Conservation (phyloP, 345 rosid species). For the Populus ilicifolia region DNA sequence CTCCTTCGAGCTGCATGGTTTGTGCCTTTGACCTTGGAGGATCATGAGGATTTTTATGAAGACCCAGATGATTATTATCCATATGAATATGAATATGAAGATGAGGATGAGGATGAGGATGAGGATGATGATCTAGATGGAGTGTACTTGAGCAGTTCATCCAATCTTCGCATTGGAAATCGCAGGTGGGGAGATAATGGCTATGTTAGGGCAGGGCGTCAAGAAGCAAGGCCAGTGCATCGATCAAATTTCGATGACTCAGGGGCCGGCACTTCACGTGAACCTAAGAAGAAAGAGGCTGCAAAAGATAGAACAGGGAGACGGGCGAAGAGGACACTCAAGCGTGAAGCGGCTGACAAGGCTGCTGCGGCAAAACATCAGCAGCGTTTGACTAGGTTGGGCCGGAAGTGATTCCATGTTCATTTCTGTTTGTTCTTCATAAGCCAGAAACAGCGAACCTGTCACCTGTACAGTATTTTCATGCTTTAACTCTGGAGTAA, state of each 20-base stretch:
- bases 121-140: slow-evolving; percentile 63
- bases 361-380: slow-evolving; percentile 58
- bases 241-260: slow-evolving; percentile 34
- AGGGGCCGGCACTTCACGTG: slow-evolving; percentile 55
- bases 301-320: slow-evolving; percentile 51
- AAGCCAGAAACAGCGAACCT: slow-evolving; percentile 11
- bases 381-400: slow-evolving; percentile 29
- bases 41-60: slow-evolving; percentile 31
- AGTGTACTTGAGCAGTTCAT: slow-evolving; percentile 44
- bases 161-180: slow-evolving; percentile 68
- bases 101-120: not conserved
- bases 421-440: not conserved
- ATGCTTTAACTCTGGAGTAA: slow-evolving; percentile 11
- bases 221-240: slow-evolving; percentile 70
- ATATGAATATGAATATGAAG: slow-evolving; percentile 35
- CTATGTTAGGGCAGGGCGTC: slow-evolving; percentile 76
- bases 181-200: slow-evolving; percentile 96
- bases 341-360: slow-evolving; percentile 92
- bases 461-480: slow-evolving; percentile 21
- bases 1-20: slow-evolving; percentile 91
- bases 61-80: slow-evolving; percentile 38
- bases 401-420: slow-evolving; percentile 18
- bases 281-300: slow-evolving; percentile 53
- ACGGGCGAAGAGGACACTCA: slow-evolving; percentile 84
- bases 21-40: slow-evolving; percentile 53